Percentiles rank a stretch among this genome's conserved stretches.
Conservation (phyloP, 208 protist genomes). For the Trypanosoma caninum region DNA sequence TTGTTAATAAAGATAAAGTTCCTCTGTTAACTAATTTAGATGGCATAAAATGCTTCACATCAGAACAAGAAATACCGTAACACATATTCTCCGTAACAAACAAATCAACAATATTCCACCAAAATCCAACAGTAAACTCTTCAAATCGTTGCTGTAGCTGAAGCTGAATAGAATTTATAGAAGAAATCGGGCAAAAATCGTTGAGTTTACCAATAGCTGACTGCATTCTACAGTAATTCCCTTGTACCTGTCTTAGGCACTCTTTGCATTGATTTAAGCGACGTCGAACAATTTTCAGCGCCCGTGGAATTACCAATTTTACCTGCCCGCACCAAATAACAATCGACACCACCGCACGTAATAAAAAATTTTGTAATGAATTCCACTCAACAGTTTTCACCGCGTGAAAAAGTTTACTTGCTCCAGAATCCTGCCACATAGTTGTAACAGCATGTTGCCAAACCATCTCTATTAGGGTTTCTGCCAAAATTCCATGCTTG, state of each 20-base stretch:
- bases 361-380: conserved; percentile 26
- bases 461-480: conserved; percentile 21
- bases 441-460: conserved; percentile 38
- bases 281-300: not conserved
- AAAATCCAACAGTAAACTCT: conserved; percentile 16
- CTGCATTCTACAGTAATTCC: conserved; percentile 9
- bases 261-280: not conserved
- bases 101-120: conserved; percentile 16
- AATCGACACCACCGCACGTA: conserved; percentile 37
- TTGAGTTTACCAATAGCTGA: conserved; percentile 28
- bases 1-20: no score
- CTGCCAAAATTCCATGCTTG: not conserved
- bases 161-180: conserved; percentile 9
- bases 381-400: conserved; percentile 46
- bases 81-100: conserved; percentile 5
- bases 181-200: not conserved
- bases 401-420: conserved; percentile 25
- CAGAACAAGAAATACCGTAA: not conserved
- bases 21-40: no score
- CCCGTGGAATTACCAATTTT: conserved; percentile 26
- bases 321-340: conserved; percentile 66
- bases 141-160: conserved; percentile 17
- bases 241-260: conserved; percentile 4
- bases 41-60: not conserved
- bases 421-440: conserved; percentile 52